phyloP scores from a whole-genome alignment of 805 yeast genomes.

The Monosporozyma siamensis region DNA sequence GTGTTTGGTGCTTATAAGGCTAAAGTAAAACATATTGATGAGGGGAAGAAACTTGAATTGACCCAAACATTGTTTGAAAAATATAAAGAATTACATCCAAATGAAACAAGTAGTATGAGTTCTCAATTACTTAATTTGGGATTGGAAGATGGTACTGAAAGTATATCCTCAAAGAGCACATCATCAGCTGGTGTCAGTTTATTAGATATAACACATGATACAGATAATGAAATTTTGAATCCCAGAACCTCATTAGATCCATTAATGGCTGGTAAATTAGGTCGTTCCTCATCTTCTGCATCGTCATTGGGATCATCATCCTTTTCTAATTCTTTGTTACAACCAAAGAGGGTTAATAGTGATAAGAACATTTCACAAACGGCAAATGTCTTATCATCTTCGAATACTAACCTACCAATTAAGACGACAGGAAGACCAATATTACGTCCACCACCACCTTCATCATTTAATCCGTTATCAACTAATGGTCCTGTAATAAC shows the following conservation, averaged over 20 bases:
- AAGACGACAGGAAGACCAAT: constrained; percentile 7
- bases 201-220: constrained; percentile 8
- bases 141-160: constrained; percentile 5
- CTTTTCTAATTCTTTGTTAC: constrained; percentile 3
- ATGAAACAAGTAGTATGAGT: constrained; percentile 17
- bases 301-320: constrained; percentile 4
- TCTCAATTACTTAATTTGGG: constrained; percentile 15
- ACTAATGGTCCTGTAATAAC: no score
- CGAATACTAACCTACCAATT: no score
- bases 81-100: constrained; percentile 35
- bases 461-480: constrained; percentile 2
- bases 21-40: constrained; percentile 60
- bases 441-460: constrained; percentile 18
- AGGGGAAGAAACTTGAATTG: constrained; percentile 45
- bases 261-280: background rate
- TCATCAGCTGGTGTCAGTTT: constrained; percentile 5
- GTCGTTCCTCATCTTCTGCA: constrained; percentile 4
- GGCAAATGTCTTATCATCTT: background rate
- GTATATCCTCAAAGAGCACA: background rate
- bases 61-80: constrained; percentile 50
- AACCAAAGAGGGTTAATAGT: constrained; percentile 4
- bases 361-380: background rate
- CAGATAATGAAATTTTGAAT: background rate
- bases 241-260: background rate
- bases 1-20: constrained; percentile 73